These are phyloP conservation scores for Chaetomium tenue DNA, from an alignment of 495 filamentous ascomycete genomes.

Conservation along the genomic window DNA sequence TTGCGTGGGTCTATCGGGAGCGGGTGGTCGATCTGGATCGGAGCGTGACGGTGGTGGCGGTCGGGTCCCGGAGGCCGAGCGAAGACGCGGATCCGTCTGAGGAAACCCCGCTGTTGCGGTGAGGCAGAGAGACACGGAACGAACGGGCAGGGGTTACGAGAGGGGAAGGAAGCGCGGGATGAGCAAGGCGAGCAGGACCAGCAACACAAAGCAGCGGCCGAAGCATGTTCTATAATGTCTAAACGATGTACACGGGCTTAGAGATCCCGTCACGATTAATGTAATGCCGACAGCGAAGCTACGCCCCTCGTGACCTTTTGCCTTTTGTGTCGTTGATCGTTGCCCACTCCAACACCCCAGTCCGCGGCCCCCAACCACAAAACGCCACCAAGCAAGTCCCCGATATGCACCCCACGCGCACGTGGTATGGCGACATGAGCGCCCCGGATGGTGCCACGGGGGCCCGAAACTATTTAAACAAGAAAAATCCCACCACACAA, in stretches of 20 bases:
- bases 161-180: background rate
- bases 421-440: slow-evolving; percentile 27
- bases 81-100: slow-evolving; percentile 23
- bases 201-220: background rate
- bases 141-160: background rate
- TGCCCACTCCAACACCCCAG: background rate
- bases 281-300: background rate
- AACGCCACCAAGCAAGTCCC: slow-evolving; percentile 8
- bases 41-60: slow-evolving; percentile 36
- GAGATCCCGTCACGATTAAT: slow-evolving; percentile 7
- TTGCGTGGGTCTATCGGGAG: slow-evolving; percentile 42
- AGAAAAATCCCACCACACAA: background rate
- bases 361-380: slow-evolving; percentile 8
- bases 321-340: background rate
- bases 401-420: slow-evolving; percentile 22
- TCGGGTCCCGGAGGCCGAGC: slow-evolving; percentile 24
- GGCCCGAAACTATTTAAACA: slow-evolving; percentile 13
- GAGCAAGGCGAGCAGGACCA: too few species aligned
- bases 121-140: background rate
- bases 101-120: slow-evolving; percentile 37
- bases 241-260: slow-evolving; percentile 10
- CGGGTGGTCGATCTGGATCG: slow-evolving; percentile 31
- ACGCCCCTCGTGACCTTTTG: background rate
- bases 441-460: slow-evolving; percentile 20
- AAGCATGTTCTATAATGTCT: slow-evolving; percentile 16